These are phyloP conservation scores for Mercurialis annua DNA, from an alignment of 345 rosid species.

Conservation along the genomic window DNA sequence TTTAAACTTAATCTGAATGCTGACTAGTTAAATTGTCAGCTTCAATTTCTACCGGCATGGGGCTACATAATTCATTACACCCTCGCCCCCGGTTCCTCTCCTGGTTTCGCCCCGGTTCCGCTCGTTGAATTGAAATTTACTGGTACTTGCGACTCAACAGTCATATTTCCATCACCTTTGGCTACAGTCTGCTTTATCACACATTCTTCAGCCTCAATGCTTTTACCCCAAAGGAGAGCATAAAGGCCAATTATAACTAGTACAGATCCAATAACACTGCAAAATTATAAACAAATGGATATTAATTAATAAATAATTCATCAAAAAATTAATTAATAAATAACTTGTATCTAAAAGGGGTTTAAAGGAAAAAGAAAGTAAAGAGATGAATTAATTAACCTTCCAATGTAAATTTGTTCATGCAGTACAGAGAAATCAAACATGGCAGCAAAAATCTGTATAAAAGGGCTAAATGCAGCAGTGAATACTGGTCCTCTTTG, in stretches of 20 bases:
- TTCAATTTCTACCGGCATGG: too few relatives aligned
- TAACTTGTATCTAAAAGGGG: too few relatives aligned
- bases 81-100: too few relatives aligned
- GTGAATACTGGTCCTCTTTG: conserved; percentile 33
- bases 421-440: conserved; percentile 27
- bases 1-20: too few relatives aligned
- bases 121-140: neutral
- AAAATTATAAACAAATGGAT: neutral
- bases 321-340: neutral
- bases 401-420: conserved; percentile 30
- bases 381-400: too few relatives aligned
- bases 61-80: too few relatives aligned
- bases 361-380: too few relatives aligned
- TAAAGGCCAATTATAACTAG: conserved; percentile 60
- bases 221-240: conserved; percentile 75
- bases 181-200: conserved; percentile 33
- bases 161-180: neutral
- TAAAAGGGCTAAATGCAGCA: conserved; percentile 28
- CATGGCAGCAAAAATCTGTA: conserved; percentile 29
- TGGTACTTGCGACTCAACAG: conserved; percentile 5
- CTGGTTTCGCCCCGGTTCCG: too few relatives aligned
- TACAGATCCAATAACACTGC: conserved; percentile 68
- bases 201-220: conserved; percentile 40
- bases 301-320: neutral
- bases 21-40: too few relatives aligned